phyloP scores from a whole-genome alignment of 2,329 filamentous ascomycete species.

The Periconia sp. region DNA sequence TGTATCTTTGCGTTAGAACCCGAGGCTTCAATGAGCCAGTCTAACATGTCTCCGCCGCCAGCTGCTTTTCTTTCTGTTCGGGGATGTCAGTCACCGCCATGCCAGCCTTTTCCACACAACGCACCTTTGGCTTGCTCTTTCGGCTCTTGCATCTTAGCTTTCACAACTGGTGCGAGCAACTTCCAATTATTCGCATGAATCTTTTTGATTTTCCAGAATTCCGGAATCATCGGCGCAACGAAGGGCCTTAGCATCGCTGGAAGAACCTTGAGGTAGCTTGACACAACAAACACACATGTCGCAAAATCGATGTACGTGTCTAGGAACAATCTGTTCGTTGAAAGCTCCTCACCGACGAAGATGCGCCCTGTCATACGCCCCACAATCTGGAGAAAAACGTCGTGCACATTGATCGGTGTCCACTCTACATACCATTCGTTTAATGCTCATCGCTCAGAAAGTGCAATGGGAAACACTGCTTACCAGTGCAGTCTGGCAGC shows the following conservation, averaged over 20 bases:
- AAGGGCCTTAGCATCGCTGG: slow-evolving; percentile 3
- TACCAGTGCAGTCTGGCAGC: slow-evolving; percentile 2
- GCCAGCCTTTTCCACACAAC: not conserved
- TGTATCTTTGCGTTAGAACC: not conserved
- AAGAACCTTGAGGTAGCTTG: slow-evolving; percentile 3
- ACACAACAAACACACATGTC: slow-evolving; percentile 6
- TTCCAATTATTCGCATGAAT: too few relatives aligned
- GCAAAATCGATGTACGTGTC: slow-evolving; percentile 5
- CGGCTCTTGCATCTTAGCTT: not conserved
- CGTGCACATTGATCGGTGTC: slow-evolving; percentile 3
- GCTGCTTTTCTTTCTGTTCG: not conserved
- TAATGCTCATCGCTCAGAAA: not conserved
- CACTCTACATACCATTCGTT: slow-evolving; percentile 1
- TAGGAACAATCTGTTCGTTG: not conserved
- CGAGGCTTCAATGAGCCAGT: slow-evolving; percentile 4
- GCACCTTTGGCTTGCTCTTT: not conserved
- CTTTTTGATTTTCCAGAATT: slow-evolving; percentile 3
- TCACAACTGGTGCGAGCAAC: not conserved
- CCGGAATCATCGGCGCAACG: not conserved
- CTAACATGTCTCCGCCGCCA: slow-evolving; percentile 3
- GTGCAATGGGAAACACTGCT: not conserved
- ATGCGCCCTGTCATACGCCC: slow-evolving; percentile 4
- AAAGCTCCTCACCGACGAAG: slow-evolving; percentile 4
- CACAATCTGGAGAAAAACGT: slow-evolving; percentile 3
- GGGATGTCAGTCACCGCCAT: not conserved